These are phyloP conservation scores for Kitagawia praeruptora DNA, from an alignment of 129 eudicot genomes.

Conservation along the genomic window DNA sequence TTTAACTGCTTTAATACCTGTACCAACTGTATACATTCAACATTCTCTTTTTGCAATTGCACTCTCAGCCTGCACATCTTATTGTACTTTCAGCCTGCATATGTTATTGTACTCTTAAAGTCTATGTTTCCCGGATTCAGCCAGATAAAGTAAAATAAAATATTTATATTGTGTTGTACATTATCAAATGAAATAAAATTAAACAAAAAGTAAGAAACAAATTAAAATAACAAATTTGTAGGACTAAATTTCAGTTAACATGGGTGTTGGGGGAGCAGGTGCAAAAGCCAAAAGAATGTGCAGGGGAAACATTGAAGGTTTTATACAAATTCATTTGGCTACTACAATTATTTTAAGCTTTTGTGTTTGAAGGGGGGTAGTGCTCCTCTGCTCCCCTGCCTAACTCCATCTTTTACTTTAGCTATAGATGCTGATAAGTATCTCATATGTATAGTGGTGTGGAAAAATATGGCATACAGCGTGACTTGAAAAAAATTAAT, in stretches of 20 bases:
- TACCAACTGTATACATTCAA: background rate
- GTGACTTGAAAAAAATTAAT: background rate
- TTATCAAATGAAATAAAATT: background rate
- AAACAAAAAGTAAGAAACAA: background rate
- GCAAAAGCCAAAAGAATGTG: background rate
- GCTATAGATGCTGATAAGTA: background rate
- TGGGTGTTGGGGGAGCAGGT: background rate
- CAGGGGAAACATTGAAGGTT: background rate
- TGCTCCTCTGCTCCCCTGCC: background rate
- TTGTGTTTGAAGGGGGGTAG: background rate
- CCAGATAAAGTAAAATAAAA: no score
- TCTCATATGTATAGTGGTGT: background rate
- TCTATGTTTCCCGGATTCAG: no score
- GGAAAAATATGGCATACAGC: background rate
- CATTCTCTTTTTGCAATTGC: background rate
- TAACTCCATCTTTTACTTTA: background rate
- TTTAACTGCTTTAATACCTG: constrained; percentile 3
- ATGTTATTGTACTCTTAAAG: background rate
- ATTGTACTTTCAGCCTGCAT: background rate
- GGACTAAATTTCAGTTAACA: background rate
- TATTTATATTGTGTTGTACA: no score
- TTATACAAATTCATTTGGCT: background rate
- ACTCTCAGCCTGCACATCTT: background rate
- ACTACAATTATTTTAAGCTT: background rate
- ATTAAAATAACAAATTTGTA: no score